Evolutionary conservation across 768 basidiomycete genomes (phyloP), one percentile per base, ranked within the genome.

Genomic region (Vishniacozyma victoriae): DNA sequence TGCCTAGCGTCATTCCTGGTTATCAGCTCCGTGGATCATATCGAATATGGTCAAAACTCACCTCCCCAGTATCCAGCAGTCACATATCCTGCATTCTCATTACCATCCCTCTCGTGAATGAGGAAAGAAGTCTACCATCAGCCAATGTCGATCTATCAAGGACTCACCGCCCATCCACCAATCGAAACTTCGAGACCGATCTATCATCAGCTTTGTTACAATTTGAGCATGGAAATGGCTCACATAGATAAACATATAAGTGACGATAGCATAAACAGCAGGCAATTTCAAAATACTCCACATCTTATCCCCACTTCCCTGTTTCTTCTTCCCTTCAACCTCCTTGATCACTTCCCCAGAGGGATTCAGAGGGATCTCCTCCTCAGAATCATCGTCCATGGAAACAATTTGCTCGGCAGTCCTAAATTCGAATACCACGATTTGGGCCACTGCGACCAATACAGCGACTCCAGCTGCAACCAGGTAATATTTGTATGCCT

Each of bases 381-480:
- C 37, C 16, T 35, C 39, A 22, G 22, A n/a, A 40, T 25, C 50
- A 22, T 35, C 18, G 19, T 39, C 4, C 44, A 36, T 13, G 51
- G 46, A 13, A 20, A 69, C 63, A 3, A 69, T 40, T 83, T 87
- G 82, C 60, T 87, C 82, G 62, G 87, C 85, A 0, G 70, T 76
- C 62, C 80, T 82, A 41, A 84, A 71, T n/a, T 80, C 77, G 72
- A 91, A 89, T 3, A 85, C 79, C 2, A 59, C 47, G 2, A 77
- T 54, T 4, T 90, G 69, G 3, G 81, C 43, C 12, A 77, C 31
- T 1, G 77, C 74, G 54, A 85, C 87, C 35, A 74, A 54, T 14
- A 80, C 46, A 0, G 85, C 80, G n/a, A 91, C 55, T 1, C 80
- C 83, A 0, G 89, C 70, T 0, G 86, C 86, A 1, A 74, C 74